Evolutionary conservation across 371 early-diverging fungal genomes (phyloP), one percentile per base, ranked within the genome.

Genomic region (Amoeboradix gromovi): DNA sequence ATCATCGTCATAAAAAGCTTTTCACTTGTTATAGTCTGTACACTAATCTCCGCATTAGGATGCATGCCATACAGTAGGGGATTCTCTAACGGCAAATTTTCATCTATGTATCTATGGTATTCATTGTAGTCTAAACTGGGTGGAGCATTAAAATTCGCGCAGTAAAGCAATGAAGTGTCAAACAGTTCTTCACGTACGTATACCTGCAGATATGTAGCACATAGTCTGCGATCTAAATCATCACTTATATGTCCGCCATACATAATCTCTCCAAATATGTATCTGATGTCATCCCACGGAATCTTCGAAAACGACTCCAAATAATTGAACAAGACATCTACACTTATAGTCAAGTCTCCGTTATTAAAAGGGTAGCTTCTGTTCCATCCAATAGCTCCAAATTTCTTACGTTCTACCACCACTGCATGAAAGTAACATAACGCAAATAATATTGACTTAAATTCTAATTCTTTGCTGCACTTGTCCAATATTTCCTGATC

Each of bases 381-480:
- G 74, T 83, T 83, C 83, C 83, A 83, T 0, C 83, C 83, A 67
- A 81, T 82, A 0, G 82, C 80, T n/a, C 83, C 83, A 72, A 83
- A 83, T 76, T 83, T 83, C 68, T 82, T 70, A n/a, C 83, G 68
- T 70, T 83, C 83, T 17, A 83, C 73, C 16, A 82, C 81, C 0
- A 82, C 83, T 17, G 82, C 82, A 69, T 83, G 83, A 81, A 83
- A 83, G 76, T 82, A 83, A 70, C 80, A 80, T 5, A 83, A 77
- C 1, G 82, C 76, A 72, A 83, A 83, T 66, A 81, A 66, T 31
- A 83, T 78, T 22, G 77, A 71, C 29, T 74, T 72, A 73, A 82
- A 83, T 74, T 83, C 83, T 17, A 81, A 79, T 68, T 83, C 83
- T 71, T 83, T 83, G 27, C 81, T 79, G 70, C 81, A 82, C 29